These are phyloP conservation scores for Petunia axillaris DNA, from an alignment of 257 asterid species.

Conservation along the genomic window DNA sequence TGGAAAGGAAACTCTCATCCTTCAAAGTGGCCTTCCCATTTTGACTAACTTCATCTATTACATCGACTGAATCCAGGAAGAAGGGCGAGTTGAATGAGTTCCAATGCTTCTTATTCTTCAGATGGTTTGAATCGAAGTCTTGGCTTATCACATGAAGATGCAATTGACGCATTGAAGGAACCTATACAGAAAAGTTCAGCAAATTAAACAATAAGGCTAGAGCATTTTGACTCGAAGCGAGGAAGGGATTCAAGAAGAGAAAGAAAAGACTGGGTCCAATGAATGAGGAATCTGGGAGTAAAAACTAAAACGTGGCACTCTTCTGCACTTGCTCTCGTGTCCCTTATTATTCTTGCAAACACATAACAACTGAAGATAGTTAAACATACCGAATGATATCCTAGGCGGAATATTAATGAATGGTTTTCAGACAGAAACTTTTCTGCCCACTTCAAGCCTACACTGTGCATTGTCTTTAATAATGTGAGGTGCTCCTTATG, in stretches of 20 bases:
- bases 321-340: background rate
- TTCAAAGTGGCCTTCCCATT: conserved; percentile 44
- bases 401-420: conserved; percentile 75
- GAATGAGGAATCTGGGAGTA: background rate
- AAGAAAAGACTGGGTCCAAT: background rate
- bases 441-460: conserved; percentile 80
- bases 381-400: conserved; percentile 74
- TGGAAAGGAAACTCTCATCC: conserved; percentile 41
- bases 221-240: conserved; percentile 3
- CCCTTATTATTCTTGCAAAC: background rate
- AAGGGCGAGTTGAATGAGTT: conserved; percentile 79
- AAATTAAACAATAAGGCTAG: background rate
- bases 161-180: conserved; percentile 87
- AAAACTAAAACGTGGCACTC: background rate
- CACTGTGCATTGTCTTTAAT: conserved; percentile 66
- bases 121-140: conserved; percentile 74
- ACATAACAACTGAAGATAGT: background rate
- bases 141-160: conserved; percentile 97
- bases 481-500: conserved; percentile 58
- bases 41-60: conserved; percentile 63
- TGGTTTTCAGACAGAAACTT: conserved; percentile 55
- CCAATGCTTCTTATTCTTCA: conserved; percentile 95
- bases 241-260: conserved; percentile 11
- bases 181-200: conserved; percentile 43
- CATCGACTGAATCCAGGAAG: conserved; percentile 82